phyloP scores from a whole-genome alignment of 2,329 filamentous ascomycete genomes.

The Piedraia hortae region DNA sequence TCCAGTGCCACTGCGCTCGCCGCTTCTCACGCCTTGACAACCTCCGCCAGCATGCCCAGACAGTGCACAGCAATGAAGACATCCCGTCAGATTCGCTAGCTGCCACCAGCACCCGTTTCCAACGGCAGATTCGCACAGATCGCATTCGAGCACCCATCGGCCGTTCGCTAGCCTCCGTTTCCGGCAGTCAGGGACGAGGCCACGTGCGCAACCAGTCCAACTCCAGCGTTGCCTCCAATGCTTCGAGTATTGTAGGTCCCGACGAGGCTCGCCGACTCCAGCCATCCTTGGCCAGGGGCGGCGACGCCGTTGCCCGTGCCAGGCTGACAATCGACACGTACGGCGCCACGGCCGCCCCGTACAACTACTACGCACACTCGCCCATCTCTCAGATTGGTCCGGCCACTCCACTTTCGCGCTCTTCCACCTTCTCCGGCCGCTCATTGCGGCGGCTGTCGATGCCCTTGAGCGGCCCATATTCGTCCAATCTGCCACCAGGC shows the following conservation, averaged over 20 bases:
- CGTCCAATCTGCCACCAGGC: no score
- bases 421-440: slow-evolving; percentile 45
- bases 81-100: slow-evolving; percentile 85
- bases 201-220: slow-evolving; percentile 67
- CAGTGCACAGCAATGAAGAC: slow-evolving; percentile 90
- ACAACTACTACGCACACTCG: slow-evolving; percentile 37
- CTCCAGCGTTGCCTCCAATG: slow-evolving; percentile 56
- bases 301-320: slow-evolving; percentile 32
- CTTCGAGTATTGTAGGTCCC: slow-evolving; percentile 37
- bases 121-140: slow-evolving; percentile 73
- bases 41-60: slow-evolving; percentile 84
- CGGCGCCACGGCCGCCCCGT: slow-evolving; percentile 31
- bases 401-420: slow-evolving; percentile 47
- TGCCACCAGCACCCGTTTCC: slow-evolving; percentile 72
- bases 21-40: slow-evolving; percentile 89
- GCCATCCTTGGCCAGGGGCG: slow-evolving; percentile 53
- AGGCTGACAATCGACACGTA: slow-evolving; percentile 37
- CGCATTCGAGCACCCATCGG: slow-evolving; percentile 46
- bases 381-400: slow-evolving; percentile 49
- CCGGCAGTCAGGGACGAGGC: slow-evolving; percentile 46
- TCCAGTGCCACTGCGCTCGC: slow-evolving; percentile 82
- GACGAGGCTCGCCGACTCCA: slow-evolving; percentile 46
- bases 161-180: slow-evolving; percentile 50
- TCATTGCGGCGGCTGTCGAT: slow-evolving; percentile 38
- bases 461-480: no score